Evolutionary conservation across 139 green algal species (phyloP), one percentile per base, ranked within the genome.

Genomic region (Micractinium conductrix): DNA sequence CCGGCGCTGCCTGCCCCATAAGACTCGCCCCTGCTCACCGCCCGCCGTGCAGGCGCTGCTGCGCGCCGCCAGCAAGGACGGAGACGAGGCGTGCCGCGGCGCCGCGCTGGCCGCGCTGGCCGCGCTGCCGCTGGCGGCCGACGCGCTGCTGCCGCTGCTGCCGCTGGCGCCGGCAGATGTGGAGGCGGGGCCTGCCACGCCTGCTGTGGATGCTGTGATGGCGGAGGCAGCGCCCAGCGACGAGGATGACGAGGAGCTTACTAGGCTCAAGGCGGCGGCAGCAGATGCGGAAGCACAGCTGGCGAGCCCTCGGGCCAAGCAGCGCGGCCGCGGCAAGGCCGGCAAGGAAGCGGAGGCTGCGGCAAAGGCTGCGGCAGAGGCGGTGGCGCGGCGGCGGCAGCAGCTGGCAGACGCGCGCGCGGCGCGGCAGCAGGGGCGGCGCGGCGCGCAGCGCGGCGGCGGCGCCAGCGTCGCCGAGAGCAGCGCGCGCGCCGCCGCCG

Each of bases 91-190:
- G 3, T 88, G 87, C 44, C 85, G 91, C 7, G 80, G 63, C 8
- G 88, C 88, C 1, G 91, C 92, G 1, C 67, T 84, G 0, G 71
- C 70, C 1, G 78, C 87, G 2, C 76, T 95, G 55, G 88, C 89
- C 26, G 62, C 81, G 9, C 42, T 93, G 30, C 86, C 86, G 4
- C 42, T 94, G 0, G 37, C 43, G 5, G 86, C 85, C 17, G 62
- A 62, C 26, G 75, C 80, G 30, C 78, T 94, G n/a, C 21, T 88
- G 40, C 84, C 74, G 38, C 69, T 87, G 53, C 84, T 87, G 6
- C 26, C 35, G 4, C 24, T 84, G 38, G n/a, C 12, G 1, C 9
- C 72, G 58, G 43, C 2, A 35, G 45, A 21, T 0, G 80, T 26
- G 26, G 69, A 2, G 30, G 68, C 43, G 50, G 21, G 2, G 74